These are phyloP conservation scores for Calamus simplicifolius DNA, from an alignment of 176 grass and related monocot species.

Conservation along the genomic window DNA sequence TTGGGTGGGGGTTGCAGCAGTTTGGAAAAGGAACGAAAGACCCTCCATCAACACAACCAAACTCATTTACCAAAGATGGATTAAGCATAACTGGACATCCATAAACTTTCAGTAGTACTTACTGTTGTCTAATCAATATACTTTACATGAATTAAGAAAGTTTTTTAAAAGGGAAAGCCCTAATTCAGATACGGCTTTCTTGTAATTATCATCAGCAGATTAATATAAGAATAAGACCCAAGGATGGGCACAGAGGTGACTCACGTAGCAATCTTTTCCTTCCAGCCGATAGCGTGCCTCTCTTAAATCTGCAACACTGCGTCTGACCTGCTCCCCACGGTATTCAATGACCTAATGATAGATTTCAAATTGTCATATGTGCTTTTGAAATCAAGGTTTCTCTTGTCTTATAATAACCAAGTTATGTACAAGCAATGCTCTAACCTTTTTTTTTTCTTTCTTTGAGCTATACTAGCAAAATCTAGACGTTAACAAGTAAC, in stretches of 20 bases:
- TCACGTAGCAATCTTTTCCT: conserved; percentile 99
- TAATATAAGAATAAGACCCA: not conserved
- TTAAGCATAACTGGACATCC: too few species aligned
- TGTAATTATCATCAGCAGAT: conserved; percentile 1
- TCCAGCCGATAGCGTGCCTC: conserved; percentile 64
- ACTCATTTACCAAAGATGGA: too few species aligned
- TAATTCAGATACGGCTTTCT: not conserved
- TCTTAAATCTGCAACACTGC: conserved; percentile 85
- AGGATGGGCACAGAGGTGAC: conserved; percentile 18
- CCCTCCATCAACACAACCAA: too few species aligned
- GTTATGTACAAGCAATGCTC: conserved; percentile 11
- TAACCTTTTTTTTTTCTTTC: too few species aligned
- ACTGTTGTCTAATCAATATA: too few species aligned
- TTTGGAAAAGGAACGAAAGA: too few species aligned
- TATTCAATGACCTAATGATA: conserved; percentile 79
- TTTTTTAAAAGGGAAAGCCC: not conserved
- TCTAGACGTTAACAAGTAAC: too few species aligned
- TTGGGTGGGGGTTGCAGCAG: too few species aligned
- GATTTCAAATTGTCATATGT: not conserved
- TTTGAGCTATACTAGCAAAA: too few species aligned
- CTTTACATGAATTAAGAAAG: not conserved
- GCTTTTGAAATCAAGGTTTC: too few species aligned
- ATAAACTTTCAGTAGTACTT: too few species aligned
- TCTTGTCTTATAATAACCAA: not conserved
- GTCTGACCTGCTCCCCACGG: conserved; percentile 85